Evolutionary conservation across 108 stramenopile genomes (phyloP).

Genomic region (Nitzschia sp.): DNA sequence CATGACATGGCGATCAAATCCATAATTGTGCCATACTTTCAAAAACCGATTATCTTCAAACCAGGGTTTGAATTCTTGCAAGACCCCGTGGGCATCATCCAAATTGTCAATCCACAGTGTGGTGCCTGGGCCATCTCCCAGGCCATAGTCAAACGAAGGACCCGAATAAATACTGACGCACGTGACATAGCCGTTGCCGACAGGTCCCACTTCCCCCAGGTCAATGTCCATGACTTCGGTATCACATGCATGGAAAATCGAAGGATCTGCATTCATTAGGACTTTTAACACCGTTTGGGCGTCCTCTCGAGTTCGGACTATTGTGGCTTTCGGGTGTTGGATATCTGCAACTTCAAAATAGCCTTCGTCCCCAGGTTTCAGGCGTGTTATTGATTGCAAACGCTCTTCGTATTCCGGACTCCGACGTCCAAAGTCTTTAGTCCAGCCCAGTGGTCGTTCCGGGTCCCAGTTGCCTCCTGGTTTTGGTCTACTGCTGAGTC

Average conservation of each 20-base stretch:
- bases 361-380: constrained; percentile 71
- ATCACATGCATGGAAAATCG: constrained; percentile 90
- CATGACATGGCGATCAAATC: constrained; percentile 98
- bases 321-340: constrained; percentile 42
- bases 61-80: constrained; percentile 88
- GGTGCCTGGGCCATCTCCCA: constrained; percentile 75
- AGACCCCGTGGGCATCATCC: constrained; percentile 80
- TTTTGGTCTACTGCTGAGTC: constrained; percentile 40
- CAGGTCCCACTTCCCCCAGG: constrained; percentile 81
- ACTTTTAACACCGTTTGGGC: constrained; percentile 64
- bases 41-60: constrained; percentile 72
- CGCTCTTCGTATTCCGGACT: constrained; percentile 40
- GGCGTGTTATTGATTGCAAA: constrained; percentile 36
- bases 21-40: constrained; percentile 99
- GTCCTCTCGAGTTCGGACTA: constrained; percentile 74
- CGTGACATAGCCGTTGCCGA: constrained; percentile 96
- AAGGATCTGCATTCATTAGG: constrained; percentile 42
- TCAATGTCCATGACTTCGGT: constrained; percentile 98
- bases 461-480: constrained; percentile 72
- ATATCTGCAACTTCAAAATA: constrained; percentile 59
- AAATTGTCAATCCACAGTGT: constrained; percentile 92
- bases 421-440: constrained; percentile 66
- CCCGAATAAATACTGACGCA: constrained; percentile 92
- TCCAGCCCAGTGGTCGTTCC: constrained; percentile 59
- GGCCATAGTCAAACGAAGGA: constrained; percentile 90